Conservation (phyloP, 2,329 filamentous ascomycete genomes). For the Metarhizium album region DNA sequence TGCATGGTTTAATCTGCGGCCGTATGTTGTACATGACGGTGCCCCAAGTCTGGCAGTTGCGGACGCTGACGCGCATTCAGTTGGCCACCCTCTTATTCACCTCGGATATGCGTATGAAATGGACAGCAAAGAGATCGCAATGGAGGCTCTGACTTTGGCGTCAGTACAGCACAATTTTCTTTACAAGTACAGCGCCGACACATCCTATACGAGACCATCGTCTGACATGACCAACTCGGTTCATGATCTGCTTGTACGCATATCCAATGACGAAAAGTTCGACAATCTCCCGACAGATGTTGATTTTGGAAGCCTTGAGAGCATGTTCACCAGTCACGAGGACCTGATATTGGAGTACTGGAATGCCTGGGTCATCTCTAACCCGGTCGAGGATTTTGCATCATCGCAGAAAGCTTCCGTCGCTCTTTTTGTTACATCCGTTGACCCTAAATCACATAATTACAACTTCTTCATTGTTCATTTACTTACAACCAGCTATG, state of each 20-base stretch:
- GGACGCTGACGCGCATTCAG: slow-evolving; percentile 31
- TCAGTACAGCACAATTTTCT: slow-evolving; percentile 47
- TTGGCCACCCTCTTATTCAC: slow-evolving; percentile 88
- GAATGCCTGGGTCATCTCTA: slow-evolving; percentile 70
- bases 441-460: slow-evolving; percentile 44
- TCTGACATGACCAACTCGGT: slow-evolving; percentile 51
- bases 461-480: slow-evolving; percentile 83
- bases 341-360: slow-evolving; percentile 72
- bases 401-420: slow-evolving; percentile 55
- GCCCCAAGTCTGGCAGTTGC: not conserved
- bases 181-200: slow-evolving; percentile 61
- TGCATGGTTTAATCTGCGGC: slow-evolving; percentile 70
- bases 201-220: slow-evolving; percentile 56
- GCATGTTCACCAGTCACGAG: slow-evolving; percentile 59
- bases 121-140: slow-evolving; percentile 71
- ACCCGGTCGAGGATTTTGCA: slow-evolving; percentile 65
- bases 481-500: slow-evolving; percentile 75
- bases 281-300: slow-evolving; percentile 51
- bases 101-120: slow-evolving; percentile 90
- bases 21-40: slow-evolving; percentile 39
- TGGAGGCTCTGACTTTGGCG: slow-evolving; percentile 72
- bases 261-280: slow-evolving; percentile 60
- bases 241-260: slow-evolving; percentile 58
- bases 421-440: slow-evolving; percentile 51
- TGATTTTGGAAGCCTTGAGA: slow-evolving; percentile 52